Base-by-base conservation (phyloP, 495 filamentous ascomycete genomes). In the Neurospora sp. region DNA sequence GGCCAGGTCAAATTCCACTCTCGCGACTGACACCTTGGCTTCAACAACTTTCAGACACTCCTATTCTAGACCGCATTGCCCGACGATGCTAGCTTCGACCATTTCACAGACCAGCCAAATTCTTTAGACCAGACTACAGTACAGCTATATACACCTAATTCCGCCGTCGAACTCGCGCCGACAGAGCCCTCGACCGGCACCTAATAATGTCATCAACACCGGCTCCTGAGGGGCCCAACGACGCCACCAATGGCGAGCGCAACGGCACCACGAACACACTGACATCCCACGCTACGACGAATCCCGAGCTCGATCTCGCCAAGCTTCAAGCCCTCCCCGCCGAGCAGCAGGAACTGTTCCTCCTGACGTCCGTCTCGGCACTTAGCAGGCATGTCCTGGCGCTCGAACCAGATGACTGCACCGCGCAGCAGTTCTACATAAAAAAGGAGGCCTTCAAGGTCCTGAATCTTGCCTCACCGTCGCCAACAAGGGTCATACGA, bases 311-410 rank as follows among this genome's bases (percentile, higher is more conserved):
- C 79, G 94, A 99, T 79, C 81, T 97, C 76, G 81, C 89, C 70
- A 97, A 96, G 83, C 90, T 99, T 70, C 91, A 97, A 82, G 88
- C 92, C 69, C 90, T 98, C 71, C 92, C 95, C 72, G 92, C 93
- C 39, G 96, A 98, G 84, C 95, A 99, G 79, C 96, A 98, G 82
- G 94, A 97, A 77, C 89, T 98, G 28, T 94, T 94, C 80, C 88
- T 99, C 73, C 85, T 98, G 71, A 96, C 91, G 54, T 98, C 97
- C 80, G 91, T 94, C 38, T 91, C 93, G 38, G 89, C 92, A 66
- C 87, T 98, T 69, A 92, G 91, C 74, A 91, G 91, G 74, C 90
- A 97, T 86, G 92, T 95, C 40, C 89, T 91, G 69, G 81, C 83
- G 24, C 87, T 98, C 38, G 88, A 90, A 72, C 84, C 88, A 74